Percentiles rank a stretch among this genome's conserved stretches.
These are phyloP conservation scores for Metarhizium robertsii DNA, from an alignment of 2,329 filamentous ascomycete species.

Conservation along the genomic window DNA sequence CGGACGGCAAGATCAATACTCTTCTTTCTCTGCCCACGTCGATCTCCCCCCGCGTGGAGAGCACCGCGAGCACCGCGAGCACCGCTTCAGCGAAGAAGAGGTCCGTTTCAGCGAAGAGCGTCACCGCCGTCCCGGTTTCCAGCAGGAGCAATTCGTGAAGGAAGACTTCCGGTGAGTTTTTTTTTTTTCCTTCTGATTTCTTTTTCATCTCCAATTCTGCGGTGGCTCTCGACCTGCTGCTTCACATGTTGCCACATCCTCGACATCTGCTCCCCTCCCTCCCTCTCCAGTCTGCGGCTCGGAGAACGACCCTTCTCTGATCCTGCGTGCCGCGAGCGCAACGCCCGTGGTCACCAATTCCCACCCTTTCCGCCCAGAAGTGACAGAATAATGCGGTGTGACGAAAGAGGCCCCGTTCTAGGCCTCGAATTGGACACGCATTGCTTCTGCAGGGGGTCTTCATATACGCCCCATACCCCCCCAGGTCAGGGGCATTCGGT, in stretches of 20 bases:
- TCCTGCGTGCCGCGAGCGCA: background rate
- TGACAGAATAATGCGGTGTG: conserved; percentile 4
- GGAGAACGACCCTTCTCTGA: background rate
- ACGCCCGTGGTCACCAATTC: background rate
- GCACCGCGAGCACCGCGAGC: conserved; percentile 23
- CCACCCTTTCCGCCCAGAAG: background rate
- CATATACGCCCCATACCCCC: conserved; percentile 5
- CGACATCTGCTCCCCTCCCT: background rate
- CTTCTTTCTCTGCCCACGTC: conserved; percentile 57
- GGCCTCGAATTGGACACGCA: conserved; percentile 1
- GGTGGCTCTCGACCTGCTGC: background rate
- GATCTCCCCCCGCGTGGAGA: conserved; percentile 51
- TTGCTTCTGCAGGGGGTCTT: conserved; percentile 7
- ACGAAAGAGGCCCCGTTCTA: background rate
- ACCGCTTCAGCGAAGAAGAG: conserved; percentile 71
- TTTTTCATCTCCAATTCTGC: background rate
- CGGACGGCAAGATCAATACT: conserved; percentile 97
- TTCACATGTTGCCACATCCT: background rate
- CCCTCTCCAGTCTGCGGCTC: background rate
- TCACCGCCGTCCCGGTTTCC: conserved; percentile 61
- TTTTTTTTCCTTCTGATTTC: conserved; percentile 7
- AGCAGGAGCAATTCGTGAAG: conserved; percentile 39
- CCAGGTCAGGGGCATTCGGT: conserved; percentile 13
- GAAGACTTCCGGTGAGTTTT: conserved; percentile 45
- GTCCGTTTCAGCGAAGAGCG: conserved; percentile 71